phyloP scores from a whole-genome alignment of 495 filamentous ascomycete genomes.

The Xylaria sp. region DNA sequence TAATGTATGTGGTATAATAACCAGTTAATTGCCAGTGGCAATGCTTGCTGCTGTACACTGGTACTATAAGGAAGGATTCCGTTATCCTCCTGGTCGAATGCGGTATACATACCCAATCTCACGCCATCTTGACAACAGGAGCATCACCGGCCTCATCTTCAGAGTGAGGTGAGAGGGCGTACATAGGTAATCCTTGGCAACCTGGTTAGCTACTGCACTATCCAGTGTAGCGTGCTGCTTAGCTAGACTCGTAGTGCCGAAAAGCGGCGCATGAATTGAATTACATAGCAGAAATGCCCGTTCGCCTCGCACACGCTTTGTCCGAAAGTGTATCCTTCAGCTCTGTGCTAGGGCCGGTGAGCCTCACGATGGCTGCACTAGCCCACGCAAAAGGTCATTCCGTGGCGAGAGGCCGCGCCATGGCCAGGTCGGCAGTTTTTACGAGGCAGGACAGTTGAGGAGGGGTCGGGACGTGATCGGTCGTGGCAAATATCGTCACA shows the following conservation, averaged over 20 bases:
- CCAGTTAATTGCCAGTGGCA: not conserved
- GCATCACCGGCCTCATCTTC: slow-evolving; percentile 12
- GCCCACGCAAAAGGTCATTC: not conserved
- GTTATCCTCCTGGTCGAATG: not conserved
- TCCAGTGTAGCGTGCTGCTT: not conserved
- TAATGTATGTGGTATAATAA: not conserved
- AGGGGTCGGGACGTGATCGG: no score
- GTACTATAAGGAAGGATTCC: no score
- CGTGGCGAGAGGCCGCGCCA: not conserved
- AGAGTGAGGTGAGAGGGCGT: slow-evolving; percentile 6
- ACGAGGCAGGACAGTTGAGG: not conserved
- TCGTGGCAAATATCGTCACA: slow-evolving; percentile 13
- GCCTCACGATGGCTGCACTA: slow-evolving; percentile 11
- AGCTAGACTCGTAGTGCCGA: slow-evolving; percentile 1
- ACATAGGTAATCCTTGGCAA: slow-evolving; percentile 17
- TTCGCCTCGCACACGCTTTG: slow-evolving; percentile 20
- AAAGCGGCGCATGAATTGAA: slow-evolving; percentile 8
- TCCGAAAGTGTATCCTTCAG: not conserved
- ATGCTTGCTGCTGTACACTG: not conserved
- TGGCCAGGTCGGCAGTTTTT: not conserved
- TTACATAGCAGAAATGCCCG: not conserved
- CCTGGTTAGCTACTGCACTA: not conserved
- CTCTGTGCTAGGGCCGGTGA: slow-evolving; percentile 1
- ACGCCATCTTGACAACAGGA: slow-evolving; percentile 13
- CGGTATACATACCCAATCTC: slow-evolving; percentile 1